Base-by-base conservation (phyloP, 768 basidiomycete genomes). In the Hortiboletus campestris region DNA sequence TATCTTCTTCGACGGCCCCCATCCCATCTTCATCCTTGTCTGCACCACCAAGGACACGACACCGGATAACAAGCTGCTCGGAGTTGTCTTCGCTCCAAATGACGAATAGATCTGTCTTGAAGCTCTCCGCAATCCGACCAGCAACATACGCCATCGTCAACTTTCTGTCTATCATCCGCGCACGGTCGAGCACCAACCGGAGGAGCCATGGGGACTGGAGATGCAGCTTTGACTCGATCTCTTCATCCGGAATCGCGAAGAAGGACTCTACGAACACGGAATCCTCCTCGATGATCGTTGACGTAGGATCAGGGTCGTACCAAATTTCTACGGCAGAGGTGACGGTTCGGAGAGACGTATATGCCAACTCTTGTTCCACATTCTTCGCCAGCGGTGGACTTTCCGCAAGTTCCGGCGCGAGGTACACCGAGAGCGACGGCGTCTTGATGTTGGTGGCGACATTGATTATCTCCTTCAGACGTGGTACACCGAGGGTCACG, bases 31-130 rank as follows among this genome's bases (percentile, higher is more conserved):
- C 91, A 19, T 93, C 89, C 71, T 96, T 94, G 63, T 94, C 90
- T 10, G 80, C 80, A 39, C 86, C 85, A 41, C 90, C 89, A 47
- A 91, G 73, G 9, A 98, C 89, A 78, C 97, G 92, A 72, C 97
- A 96, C 43, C 97, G 96, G 63, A 99, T 90, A 64, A 98, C 83
- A 12, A 98, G 84, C 76, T 98, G 98, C 73, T 96, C 92, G 3
- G 96, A 91, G 74, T 97, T 98, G 73, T 98, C 96, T 80, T 98
- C 96, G 60, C 92, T 94, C 90, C 94, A 97, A 62, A 98, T 97
- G 71, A 98, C 94, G 72, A 98, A 98, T 14, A 98, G 78, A 68
- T 98, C 96, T 2, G 91, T 88, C 70, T 94, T 91, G 79, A 98
- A 98, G 61, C 85, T 94, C 71, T 94, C 91, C 19, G 90, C 89